Conservation (phyloP, 305 asterid species). For the Stenogyne calaminthoides region DNA sequence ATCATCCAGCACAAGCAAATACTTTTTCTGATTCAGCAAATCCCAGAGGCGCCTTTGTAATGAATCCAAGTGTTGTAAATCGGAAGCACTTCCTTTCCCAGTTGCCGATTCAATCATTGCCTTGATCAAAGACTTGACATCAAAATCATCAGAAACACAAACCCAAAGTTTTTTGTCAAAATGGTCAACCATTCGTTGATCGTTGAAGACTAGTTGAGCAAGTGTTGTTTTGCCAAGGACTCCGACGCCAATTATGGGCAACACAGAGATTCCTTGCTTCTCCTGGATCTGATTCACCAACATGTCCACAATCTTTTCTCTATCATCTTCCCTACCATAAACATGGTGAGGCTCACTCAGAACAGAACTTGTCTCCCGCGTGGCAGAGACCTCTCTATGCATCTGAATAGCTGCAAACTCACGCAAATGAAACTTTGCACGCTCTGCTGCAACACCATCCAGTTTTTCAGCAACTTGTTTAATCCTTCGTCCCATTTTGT, state of each 20-base stretch:
- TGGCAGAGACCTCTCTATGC: neutral
- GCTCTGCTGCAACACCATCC: constrained; percentile 17
- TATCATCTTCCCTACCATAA: constrained; percentile 22
- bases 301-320: neutral
- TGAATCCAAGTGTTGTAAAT: neutral
- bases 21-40: constrained; percentile 24
- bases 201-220: constrained; percentile 23
- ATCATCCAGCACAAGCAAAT: neutral
- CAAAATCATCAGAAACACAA: constrained; percentile 26
- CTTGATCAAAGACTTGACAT: neutral
- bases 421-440: constrained; percentile 3
- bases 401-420: neutral
- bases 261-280: neutral
- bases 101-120: constrained; percentile 20
- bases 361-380: constrained; percentile 19
- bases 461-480: constrained; percentile 1
- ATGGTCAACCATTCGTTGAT: neutral
- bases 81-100: neutral
- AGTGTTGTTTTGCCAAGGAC: constrained; percentile 35
- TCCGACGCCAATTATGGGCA: constrained; percentile 12
- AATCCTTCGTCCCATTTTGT: constrained; percentile 21
- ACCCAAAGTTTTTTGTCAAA: constrained; percentile 26
- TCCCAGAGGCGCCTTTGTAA: neutral
- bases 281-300: neutral
- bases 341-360: constrained; percentile 10